These are phyloP conservation scores for Nymphaea thermarum DNA, from an alignment of 164 flowering plant genomes.

Conservation along the genomic window DNA sequence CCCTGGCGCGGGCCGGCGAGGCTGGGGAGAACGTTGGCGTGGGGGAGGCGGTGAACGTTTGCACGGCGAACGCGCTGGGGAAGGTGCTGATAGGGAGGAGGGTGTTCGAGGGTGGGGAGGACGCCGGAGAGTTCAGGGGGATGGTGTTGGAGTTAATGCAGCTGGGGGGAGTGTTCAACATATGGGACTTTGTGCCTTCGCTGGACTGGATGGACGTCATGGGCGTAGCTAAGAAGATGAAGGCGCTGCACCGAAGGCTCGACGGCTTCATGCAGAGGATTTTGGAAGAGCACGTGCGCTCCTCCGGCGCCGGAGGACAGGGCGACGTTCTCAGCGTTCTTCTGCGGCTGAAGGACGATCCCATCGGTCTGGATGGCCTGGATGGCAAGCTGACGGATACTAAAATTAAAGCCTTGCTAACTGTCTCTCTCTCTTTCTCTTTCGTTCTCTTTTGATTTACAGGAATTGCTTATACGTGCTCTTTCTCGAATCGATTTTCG, in stretches of 20 bases:
- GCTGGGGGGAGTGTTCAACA: constrained; percentile 57
- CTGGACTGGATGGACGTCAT: constrained; percentile 66
- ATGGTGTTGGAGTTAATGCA: constrained; percentile 84
- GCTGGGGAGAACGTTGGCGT: constrained; percentile 14
- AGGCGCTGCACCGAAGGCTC: constrained; percentile 53
- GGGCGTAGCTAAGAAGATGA: constrained; percentile 58
- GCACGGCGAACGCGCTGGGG: constrained; percentile 67
- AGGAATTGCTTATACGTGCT: neutral
- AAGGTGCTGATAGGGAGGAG: constrained; percentile 63
- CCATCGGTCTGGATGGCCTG: constrained; percentile 19
- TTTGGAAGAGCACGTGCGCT: constrained; percentile 34
- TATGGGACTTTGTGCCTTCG: constrained; percentile 64
- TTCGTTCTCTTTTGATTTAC: neutral
- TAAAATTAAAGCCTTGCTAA: constrained; percentile 73
- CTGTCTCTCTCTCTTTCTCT: constrained; percentile 25
- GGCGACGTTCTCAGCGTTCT: constrained; percentile 37
- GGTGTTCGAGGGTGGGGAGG: constrained; percentile 42
- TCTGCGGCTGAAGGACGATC: constrained; percentile 36
- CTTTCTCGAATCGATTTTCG: neutral
- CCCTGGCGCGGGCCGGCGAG: constrained; percentile 15
- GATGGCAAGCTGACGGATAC: constrained; percentile 45
- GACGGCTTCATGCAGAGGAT: constrained; percentile 39
- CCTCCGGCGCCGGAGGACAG: constrained; percentile 3
- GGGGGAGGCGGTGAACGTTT: constrained; percentile 48
- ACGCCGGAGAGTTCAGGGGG: constrained; percentile 53